Evolutionary conservation across 2,329 filamentous ascomycete genomes (phyloP).

Genomic region (Dactylellina haptotyla): DNA sequence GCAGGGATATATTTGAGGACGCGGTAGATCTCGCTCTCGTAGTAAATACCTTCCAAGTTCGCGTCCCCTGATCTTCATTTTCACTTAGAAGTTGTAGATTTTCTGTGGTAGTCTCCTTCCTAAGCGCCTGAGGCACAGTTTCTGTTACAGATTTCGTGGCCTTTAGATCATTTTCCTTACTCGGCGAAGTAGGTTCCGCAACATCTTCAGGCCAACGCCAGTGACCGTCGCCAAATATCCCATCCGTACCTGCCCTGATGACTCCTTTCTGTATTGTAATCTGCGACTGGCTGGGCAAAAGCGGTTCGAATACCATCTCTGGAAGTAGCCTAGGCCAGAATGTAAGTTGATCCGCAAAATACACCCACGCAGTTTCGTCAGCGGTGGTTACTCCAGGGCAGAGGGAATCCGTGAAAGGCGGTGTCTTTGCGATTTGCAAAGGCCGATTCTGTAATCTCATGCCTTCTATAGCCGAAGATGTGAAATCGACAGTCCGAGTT

Average conservation of each 20-base stretch:
- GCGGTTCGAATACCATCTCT: not conserved
- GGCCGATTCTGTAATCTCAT: constrained; percentile 46
- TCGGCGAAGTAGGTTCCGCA: not conserved
- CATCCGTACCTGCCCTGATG: constrained; percentile 30
- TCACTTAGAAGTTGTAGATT: not conserved
- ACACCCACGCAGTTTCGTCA: constrained; percentile 45
- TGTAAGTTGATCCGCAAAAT: constrained; percentile 29
- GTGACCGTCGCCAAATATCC: constrained; percentile 33
- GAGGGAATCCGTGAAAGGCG: constrained; percentile 43
- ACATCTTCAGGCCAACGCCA: constrained; percentile 12
- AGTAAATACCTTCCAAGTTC: constrained; percentile 52
- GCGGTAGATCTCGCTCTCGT: constrained; percentile 41
- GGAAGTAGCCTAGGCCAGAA: constrained; percentile 11
- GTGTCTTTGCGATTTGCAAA: constrained; percentile 26
- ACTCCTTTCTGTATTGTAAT: constrained; percentile 36
- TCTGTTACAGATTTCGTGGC: no score
- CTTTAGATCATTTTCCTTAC: not conserved
- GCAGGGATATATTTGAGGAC: constrained; percentile 5
- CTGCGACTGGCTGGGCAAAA: not conserved
- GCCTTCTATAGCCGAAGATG: constrained; percentile 29
- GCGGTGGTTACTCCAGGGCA: constrained; percentile 23
- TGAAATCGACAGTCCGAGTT: constrained; percentile 39
- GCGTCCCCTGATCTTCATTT: not conserved
- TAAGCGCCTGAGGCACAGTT: no score
- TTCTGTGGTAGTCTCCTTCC: no score